Evolutionary conservation across 345 rosid species (phyloP).

Genomic region (Hirschfeldia incana): DNA sequence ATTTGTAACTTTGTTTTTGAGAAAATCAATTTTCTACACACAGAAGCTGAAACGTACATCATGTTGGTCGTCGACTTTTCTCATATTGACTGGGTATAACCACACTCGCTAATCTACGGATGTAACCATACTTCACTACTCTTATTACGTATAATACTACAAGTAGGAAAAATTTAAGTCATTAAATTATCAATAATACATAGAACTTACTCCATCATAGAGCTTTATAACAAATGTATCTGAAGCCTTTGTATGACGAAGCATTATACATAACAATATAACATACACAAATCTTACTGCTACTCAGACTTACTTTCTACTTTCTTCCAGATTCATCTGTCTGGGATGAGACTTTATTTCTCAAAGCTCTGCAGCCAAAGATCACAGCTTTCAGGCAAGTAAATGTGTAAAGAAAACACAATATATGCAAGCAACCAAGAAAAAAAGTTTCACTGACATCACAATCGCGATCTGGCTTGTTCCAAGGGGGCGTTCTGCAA

Average conservation of each 20-base stretch:
- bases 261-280: conserved; percentile 19
- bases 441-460: conserved; percentile 20
- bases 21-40: too few species aligned
- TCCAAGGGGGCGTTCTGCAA: conserved; percentile 68
- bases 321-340: conserved; percentile 26
- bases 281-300: conserved; percentile 11
- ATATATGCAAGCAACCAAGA: conserved; percentile 9
- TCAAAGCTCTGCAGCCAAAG: background rate
- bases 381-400: conserved; percentile 21
- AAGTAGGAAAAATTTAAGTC: background rate
- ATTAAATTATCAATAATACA: conserved; percentile 15
- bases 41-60: background rate
- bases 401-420: conserved; percentile 4
- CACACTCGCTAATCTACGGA: background rate
- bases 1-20: background rate
- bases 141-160: background rate
- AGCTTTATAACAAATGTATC: conserved; percentile 23
- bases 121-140: background rate
- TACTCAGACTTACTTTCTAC: conserved; percentile 13
- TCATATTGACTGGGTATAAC: background rate
- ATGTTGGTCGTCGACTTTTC: conserved; percentile 11
- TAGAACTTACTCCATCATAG: background rate
- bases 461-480: conserved; percentile 46
- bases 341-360: conserved; percentile 30
- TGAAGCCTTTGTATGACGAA: conserved; percentile 3